Evolutionary conservation across 352 stramenopile genomes (phyloP).

Genomic region (Phytopythium delawarense): DNA sequence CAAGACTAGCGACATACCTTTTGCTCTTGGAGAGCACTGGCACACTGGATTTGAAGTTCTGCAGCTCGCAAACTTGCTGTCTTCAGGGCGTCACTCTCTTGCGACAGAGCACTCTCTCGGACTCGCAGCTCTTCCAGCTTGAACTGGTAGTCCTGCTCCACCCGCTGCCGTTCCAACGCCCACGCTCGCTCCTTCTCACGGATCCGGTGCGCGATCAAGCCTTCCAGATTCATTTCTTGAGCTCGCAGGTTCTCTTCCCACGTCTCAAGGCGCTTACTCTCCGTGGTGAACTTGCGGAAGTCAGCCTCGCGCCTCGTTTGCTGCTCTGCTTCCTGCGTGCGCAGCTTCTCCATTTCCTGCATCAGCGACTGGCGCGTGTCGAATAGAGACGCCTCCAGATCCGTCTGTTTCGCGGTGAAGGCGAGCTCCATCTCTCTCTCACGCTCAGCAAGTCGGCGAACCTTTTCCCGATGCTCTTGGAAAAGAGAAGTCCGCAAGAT

Average conservation of each 20-base stretch:
- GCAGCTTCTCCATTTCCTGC: slow-evolving; percentile 58
- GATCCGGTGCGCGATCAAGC: slow-evolving; percentile 32
- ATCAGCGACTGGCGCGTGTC: slow-evolving; percentile 60
- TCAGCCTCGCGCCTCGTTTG: slow-evolving; percentile 44
- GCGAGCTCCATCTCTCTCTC: slow-evolving; percentile 56
- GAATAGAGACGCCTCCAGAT: slow-evolving; percentile 64
- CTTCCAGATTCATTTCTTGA: slow-evolving; percentile 45
- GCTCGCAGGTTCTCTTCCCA: slow-evolving; percentile 39
- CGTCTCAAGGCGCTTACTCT: slow-evolving; percentile 42
- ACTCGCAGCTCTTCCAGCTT: slow-evolving; percentile 29
- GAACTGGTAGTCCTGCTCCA: slow-evolving; percentile 19
- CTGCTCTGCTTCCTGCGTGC: slow-evolving; percentile 45
- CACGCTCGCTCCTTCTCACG: slow-evolving; percentile 46
- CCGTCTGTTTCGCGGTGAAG: slow-evolving; percentile 41
- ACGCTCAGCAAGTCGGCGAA: slow-evolving; percentile 44
- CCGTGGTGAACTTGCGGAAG: slow-evolving; percentile 34
- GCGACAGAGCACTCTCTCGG: slow-evolving; percentile 19
- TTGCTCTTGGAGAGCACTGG: slow-evolving; percentile 1
- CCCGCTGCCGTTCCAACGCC: slow-evolving; percentile 36
- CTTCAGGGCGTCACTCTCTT: slow-evolving; percentile 21
- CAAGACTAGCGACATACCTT: neutral
- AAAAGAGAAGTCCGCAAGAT: slow-evolving; percentile 30
- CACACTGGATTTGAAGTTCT: neutral
- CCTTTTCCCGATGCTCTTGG: slow-evolving; percentile 45
- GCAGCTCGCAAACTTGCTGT: slow-evolving; percentile 7